phyloP scores from a whole-genome alignment of 805 yeast species.

The Metschnikowia anglica region DNA sequence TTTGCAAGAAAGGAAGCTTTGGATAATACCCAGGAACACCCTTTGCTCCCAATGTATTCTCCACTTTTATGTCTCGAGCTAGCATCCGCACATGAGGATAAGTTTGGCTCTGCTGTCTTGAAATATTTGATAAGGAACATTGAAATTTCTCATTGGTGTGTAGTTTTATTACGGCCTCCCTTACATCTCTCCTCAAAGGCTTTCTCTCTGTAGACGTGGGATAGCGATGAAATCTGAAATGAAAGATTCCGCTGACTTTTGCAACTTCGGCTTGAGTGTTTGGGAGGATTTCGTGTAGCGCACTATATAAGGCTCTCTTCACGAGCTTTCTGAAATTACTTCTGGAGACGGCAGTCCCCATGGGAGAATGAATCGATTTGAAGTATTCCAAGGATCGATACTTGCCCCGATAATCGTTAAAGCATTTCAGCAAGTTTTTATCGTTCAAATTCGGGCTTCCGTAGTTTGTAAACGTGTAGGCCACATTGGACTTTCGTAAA shows the following conservation, averaged over 20 bases:
- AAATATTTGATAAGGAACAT: background rate
- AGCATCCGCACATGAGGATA: constrained; percentile 4
- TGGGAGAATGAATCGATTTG: constrained; percentile 27
- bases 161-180: constrained; percentile 14
- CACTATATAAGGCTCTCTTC: constrained; percentile 23
- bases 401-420: constrained; percentile 31
- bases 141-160: constrained; percentile 5
- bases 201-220: constrained; percentile 9
- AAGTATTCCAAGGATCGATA: constrained; percentile 26
- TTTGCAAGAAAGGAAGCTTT: constrained; percentile 15
- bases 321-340: constrained; percentile 34
- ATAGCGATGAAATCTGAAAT: constrained; percentile 13
- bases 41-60: constrained; percentile 16
- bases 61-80: constrained; percentile 10
- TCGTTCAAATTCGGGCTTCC: constrained; percentile 31
- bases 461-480: constrained; percentile 34
- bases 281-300: constrained; percentile 14
- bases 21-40: constrained; percentile 19
- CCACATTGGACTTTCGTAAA: constrained; percentile 39
- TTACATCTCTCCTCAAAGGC: constrained; percentile 4
- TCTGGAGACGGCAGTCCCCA: constrained; percentile 36
- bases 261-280: constrained; percentile 5
- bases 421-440: constrained; percentile 20
- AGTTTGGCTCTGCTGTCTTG: constrained; percentile 7
- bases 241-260: constrained; percentile 19